Evolutionary conservation across 257 asterid species (phyloP), one percentile per base, ranked within the genome.

Genomic region (Ligustrum vulgare): DNA sequence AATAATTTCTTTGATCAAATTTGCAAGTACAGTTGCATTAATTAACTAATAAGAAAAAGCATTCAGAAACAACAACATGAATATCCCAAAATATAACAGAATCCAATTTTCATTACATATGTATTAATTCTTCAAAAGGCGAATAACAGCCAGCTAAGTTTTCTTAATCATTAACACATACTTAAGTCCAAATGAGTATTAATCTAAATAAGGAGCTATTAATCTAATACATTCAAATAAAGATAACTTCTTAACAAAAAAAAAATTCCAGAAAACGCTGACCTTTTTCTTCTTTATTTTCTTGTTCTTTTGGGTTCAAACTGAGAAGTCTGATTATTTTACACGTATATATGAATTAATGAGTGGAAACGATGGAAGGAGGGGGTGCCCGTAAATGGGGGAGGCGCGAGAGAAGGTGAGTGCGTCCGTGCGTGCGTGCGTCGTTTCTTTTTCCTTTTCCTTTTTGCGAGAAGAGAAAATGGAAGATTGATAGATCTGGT

Each of bases 361-460:
- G 83, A 37, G 62, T 67, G 79, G 73, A 73, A 20, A 47, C 15
- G 45, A 34, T 69, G 28, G 39, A 28, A 68, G 47, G 16, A 69
- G 54, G 71, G 71, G 81, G 80, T 63, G 77, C 82, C 85, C 84
- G 78, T 72, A 54, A 79, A 84, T 72, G 20, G 72, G 76, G 84
- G 80, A 73, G 76, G 83, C 77, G 84, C 84, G 66, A 76, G 79
- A 35, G 83, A 60, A 73, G 64, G 36, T 45, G n/a, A 15, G 51
- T 43, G 20, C 18, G 6, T 39, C 15, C 47, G 39, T 35, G 37
- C 37, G 37, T 39, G 39, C 45, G 15, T 11, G 70, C 34, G n/a
- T n/a, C n/a, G n/a, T 66, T 68, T 68, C 45, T 47, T 31, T 6
- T 73, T 79, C 65, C 51, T 33, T 31, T 32, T 67, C 45, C 47